Evolutionary conservation across 2,329 filamentous ascomycete species (phyloP), one percentile per base, ranked within the genome.

Genomic region (Chrysoporthe cubensis): DNA sequence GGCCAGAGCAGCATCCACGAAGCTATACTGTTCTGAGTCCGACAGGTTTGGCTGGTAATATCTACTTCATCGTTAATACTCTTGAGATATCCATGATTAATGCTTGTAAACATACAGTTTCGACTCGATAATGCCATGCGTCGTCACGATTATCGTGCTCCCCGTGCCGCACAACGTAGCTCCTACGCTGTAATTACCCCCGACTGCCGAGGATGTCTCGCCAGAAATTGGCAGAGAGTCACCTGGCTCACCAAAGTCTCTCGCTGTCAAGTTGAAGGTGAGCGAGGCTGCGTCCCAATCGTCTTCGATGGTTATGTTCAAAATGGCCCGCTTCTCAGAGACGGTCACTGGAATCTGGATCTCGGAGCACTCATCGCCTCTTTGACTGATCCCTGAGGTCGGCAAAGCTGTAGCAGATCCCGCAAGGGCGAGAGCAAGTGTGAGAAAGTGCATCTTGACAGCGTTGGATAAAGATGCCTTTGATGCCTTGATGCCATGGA

Each of bases 81-180:
- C 13, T 40, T 9, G 1, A 1, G 44, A n/a, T 59, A 9, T 7
- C 1, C 4, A 4, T 3, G 13, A 56, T 7, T 14, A 2, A n/a
- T 50, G 13, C 9, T 54, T n/a, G 40, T 16, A 6, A 13, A 67
- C 71, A n/a, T 71, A 74, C 75, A 71, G 42, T 66, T 76, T 76
- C 6, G 74, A 76, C 70, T 76, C 75, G 4, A 76, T 73, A 43
- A 76, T 76, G 1, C 75, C 75, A 50, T 76, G 75, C 9, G 75
- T 76, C 8, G 73, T 59, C 16, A 76, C 57, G 3, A 76, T 46
- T 40, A 71, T 69, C n/a, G 74, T 71, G 4, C 72, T 69, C 11
- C 74, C 75, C 14, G 62, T 71, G 4, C 74, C 75, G 54, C 75
- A 77, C 8, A 76, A 34, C 7, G 75, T 75, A 11, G 74, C 75